A percentile compares a stretch with the other conserved stretches of the same genome.
Conservation (phyloP, 306 rosid species). For the Spatholobus suberectus region DNA sequence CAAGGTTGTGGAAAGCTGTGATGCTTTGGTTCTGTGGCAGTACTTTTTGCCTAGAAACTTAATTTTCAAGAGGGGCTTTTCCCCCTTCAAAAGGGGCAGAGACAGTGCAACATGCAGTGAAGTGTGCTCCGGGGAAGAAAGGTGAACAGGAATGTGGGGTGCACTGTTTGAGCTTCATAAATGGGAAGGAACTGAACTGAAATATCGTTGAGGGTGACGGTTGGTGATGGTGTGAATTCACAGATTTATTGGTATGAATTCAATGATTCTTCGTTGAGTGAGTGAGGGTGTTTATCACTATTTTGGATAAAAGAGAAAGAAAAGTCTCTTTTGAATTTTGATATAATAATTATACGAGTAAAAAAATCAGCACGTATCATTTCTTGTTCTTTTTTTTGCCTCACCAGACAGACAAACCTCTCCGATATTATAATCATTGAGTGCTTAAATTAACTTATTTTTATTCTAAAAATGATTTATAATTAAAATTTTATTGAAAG, state of each 20-base stretch:
- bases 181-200: conserved; percentile 50
- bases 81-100: conserved; percentile 31
- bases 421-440: not conserved
- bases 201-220: conserved; percentile 40
- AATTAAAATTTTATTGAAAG: not conserved
- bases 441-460: not conserved
- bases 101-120: conserved; percentile 27
- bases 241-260: conserved; percentile 67
- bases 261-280: conserved; percentile 65
- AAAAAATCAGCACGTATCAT: not conserved
- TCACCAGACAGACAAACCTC: not conserved
- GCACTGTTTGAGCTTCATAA: conserved; percentile 48
- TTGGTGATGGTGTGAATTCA: conserved; percentile 58
- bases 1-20: conserved; percentile 37
- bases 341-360: conserved; percentile 5
- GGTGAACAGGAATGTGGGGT: no score
- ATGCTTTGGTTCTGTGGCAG: conserved; percentile 42
- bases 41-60: conserved; percentile 12
- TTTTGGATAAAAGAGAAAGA: not conserved
- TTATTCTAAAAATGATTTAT: not conserved
- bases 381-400: not conserved
- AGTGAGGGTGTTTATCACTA: conserved; percentile 42
- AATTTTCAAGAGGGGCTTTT: conserved; percentile 18
- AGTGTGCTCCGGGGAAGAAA: conserved; percentile 34
- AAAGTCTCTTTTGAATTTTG: not conserved